These are phyloP conservation scores for Fistulina hepatica DNA, from an alignment of 1,284 basidiomycete genomes.

Conservation along the genomic window DNA sequence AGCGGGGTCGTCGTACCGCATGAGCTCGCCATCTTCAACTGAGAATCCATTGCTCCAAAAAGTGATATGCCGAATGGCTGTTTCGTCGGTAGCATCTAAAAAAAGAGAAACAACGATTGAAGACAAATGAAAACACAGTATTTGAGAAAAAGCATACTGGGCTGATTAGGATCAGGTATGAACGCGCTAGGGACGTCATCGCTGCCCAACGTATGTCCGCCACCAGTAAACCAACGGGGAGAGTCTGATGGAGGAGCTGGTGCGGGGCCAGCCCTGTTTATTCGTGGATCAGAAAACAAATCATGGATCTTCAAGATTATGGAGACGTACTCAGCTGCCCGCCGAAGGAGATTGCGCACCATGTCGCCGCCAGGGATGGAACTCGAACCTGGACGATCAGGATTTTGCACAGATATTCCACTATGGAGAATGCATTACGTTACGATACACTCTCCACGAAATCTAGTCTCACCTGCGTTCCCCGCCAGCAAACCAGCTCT, in stretches of 20 bases:
- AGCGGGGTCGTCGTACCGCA: conserved; percentile 76
- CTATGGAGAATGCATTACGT: conserved; percentile 30
- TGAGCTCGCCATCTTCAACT: conserved; percentile 82
- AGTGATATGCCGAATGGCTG: conserved; percentile 69
- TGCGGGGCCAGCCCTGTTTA: conserved; percentile 34
- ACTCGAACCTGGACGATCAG: conserved; percentile 36
- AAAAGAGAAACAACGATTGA: conserved; percentile 1
- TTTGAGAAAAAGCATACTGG: conserved; percentile 8
- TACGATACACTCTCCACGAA: too few relatives aligned
- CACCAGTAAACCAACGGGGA: conserved; percentile 44
- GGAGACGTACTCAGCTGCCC: conserved; percentile 64
- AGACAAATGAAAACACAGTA: too few relatives aligned
- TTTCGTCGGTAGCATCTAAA: conserved; percentile 33
- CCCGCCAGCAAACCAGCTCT: conserved; percentile 78
- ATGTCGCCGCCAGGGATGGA: conserved; percentile 46
- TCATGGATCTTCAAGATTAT: conserved; percentile 1
- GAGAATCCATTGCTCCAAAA: conserved; percentile 96
- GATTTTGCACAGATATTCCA: conserved; percentile 86
- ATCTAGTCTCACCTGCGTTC: conserved; percentile 60
- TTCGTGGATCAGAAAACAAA: conserved; percentile 3
- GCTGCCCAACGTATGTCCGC: conserved; percentile 78
- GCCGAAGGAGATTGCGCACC: conserved; percentile 72
- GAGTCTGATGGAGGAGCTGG: conserved; percentile 18
- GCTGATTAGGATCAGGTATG: conserved; percentile 57
- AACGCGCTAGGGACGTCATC: conserved; percentile 69